Evolutionary conservation across 306 rosid species (phyloP).

Genomic region (Luffa acutangula): DNA sequence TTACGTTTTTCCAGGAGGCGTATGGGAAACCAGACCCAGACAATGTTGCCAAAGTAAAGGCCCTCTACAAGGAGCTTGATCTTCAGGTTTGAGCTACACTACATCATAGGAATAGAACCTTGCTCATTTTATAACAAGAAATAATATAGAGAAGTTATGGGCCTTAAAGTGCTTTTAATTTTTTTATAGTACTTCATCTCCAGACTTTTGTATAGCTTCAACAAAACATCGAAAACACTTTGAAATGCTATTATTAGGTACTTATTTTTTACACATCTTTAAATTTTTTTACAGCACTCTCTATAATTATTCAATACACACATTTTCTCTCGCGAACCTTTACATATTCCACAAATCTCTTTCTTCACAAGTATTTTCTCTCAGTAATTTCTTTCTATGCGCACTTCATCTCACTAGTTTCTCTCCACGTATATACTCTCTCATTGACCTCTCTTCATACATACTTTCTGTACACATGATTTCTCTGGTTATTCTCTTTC

Average conservation of each 20-base stretch:
- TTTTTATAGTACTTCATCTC: neutral
- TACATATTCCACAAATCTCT: no score
- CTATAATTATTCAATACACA: no score
- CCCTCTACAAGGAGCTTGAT: conserved; percentile 57
- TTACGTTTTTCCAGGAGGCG: conserved; percentile 39
- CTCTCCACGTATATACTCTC: neutral
- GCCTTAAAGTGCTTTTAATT: neutral
- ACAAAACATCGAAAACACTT: neutral
- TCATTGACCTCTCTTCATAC: neutral
- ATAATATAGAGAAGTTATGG: neutral
- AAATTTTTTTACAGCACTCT: no score
- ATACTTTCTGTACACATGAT: neutral
- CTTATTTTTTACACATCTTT: neutral
- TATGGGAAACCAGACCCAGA: conserved; percentile 63
- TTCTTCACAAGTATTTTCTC: no score
- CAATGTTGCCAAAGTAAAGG: conserved; percentile 62
- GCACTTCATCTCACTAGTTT: neutral
- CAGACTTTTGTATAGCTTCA: no score
- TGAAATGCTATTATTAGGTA: neutral
- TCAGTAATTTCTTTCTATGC: neutral
- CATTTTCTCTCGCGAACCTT: no score
- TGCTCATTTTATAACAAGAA: neutral
- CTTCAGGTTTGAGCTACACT: conserved; percentile 50
- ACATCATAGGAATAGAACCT: neutral
- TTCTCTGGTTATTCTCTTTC: no score